Base-by-base conservation (phyloP, 768 basidiomycete genomes). In the Leccinum fibrillosum region DNA sequence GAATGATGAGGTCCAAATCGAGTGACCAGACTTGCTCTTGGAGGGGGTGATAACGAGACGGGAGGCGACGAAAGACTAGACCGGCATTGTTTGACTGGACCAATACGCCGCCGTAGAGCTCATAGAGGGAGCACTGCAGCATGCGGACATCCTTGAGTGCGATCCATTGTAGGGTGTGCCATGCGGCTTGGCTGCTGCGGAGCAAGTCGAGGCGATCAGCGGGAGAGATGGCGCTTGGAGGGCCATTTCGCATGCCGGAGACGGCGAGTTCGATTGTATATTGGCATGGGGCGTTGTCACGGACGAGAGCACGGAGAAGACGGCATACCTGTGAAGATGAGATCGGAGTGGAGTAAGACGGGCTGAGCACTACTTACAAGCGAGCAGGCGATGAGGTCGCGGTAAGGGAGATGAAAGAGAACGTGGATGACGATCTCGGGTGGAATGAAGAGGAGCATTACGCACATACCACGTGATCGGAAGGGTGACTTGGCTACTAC, bases 51-150 rank as follows among this genome's bases (percentile, higher is more conserved):
- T 73, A 68, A 26, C 65, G 64, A 9, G 84, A 85, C 17, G 84
- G 82, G 11, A 86, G 75, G 52, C 77, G 77, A 54, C 70, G 69
- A 63, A 85, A 84, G 15, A 62, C 63, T 34, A 86, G 69, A 1
- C 64, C 69, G 23, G 5, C 0, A 17, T 57, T 28, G 21, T 23
- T 61, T 44, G 73, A 69, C 62, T 83, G 82, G 1, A 75, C 84
- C 9, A 86, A 66, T 12, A 86, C 78, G 11, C 82, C 81, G 3
- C 84, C 85, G 58, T 76, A 85, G 0, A 86, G 75, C 62, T 86
- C 85, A 77, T 85, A 86, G 5, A 82, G 62, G 19, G 72, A 72
- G 28, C 82, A 82, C 4, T 61, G 58, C 26, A 67, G 54, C 78
- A 83, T 82, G 4, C 66, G 70, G 30, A 83, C 58, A 17, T 65